A percentile compares a stretch with the other conserved stretches of the same genome.
Conservation (phyloP, 179 eudicot species). For the Actinidia chinensis region DNA sequence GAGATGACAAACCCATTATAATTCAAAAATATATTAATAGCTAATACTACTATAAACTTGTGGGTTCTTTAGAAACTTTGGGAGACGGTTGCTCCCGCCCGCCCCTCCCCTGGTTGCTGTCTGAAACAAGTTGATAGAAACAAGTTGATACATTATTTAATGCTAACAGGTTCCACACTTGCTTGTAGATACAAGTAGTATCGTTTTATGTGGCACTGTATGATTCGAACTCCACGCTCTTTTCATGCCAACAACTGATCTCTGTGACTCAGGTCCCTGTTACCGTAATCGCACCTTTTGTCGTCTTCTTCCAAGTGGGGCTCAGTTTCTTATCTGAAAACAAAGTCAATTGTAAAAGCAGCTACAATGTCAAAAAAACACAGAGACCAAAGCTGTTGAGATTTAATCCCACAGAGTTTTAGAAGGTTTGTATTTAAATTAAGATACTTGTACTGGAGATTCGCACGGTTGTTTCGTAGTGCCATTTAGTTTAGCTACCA, state of each 20-base stretch:
- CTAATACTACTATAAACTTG: no score
- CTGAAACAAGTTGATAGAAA: no score
- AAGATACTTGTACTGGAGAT: neutral
- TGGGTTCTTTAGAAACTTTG: constrained; percentile 3
- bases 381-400: neutral
- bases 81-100: constrained; percentile 7
- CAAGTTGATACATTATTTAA: no score
- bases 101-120: constrained; percentile 8
- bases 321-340: constrained; percentile 51
- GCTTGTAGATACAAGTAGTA: neutral
- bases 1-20: no score
- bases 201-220: constrained; percentile 22
- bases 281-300: constrained; percentile 17
- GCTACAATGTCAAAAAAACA: neutral
- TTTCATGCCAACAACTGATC: constrained; percentile 42
- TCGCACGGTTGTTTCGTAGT: neutral
- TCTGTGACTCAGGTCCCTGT: constrained; percentile 23
- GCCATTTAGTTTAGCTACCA: neutral
- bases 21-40: no score
- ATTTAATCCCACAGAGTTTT: constrained; percentile 23
- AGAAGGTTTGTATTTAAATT: constrained; percentile 4
- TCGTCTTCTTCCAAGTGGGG: constrained; percentile 20
- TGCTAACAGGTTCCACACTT: no score
- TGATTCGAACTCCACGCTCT: constrained; percentile 35
- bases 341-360: neutral